A percentile compares a stretch with the other conserved stretches of the same genome.
phyloP scores from a whole-genome alignment of 164 flowering plant genomes.

The Tetrastigma voinierianum region DNA sequence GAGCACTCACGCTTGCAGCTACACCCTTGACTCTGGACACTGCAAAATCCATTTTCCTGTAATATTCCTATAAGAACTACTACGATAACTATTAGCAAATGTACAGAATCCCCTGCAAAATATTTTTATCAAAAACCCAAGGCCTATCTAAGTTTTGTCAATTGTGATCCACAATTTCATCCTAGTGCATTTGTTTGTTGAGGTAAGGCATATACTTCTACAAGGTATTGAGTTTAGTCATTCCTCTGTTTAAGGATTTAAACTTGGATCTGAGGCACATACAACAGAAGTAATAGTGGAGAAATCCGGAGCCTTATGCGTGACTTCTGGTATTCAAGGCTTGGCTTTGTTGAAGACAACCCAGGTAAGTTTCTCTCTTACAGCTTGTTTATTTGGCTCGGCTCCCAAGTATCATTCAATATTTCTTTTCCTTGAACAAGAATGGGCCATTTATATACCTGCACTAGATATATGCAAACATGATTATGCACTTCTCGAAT shows the following conservation, averaged over 20 bases:
- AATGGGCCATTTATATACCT: background rate
- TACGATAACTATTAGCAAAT: too few relatives aligned
- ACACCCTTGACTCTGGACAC: too few relatives aligned
- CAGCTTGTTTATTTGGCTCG: background rate
- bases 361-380: slow-evolving; percentile 38
- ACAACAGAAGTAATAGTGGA: slow-evolving; percentile 66
- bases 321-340: slow-evolving; percentile 86
- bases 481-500: too few relatives aligned
- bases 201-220: background rate
- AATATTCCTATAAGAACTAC: too few relatives aligned
- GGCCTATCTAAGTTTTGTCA: background rate
- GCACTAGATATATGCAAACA: background rate
- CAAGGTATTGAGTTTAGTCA: background rate
- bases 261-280: slow-evolving; percentile 93
- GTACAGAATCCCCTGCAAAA: too few relatives aligned
- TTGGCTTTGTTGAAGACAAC: slow-evolving; percentile 91
- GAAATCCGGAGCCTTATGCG: slow-evolving; percentile 59
- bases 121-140: too few relatives aligned
- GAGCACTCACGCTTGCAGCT: too few relatives aligned
- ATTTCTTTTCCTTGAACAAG: slow-evolving; percentile 4
- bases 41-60: too few relatives aligned
- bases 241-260: slow-evolving; percentile 56
- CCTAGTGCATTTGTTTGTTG: background rate
- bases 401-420: background rate
- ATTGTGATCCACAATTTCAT: background rate